phyloP scores from a whole-genome alignment of 164 flowering plant genomes.

The Stephania japonica region DNA sequence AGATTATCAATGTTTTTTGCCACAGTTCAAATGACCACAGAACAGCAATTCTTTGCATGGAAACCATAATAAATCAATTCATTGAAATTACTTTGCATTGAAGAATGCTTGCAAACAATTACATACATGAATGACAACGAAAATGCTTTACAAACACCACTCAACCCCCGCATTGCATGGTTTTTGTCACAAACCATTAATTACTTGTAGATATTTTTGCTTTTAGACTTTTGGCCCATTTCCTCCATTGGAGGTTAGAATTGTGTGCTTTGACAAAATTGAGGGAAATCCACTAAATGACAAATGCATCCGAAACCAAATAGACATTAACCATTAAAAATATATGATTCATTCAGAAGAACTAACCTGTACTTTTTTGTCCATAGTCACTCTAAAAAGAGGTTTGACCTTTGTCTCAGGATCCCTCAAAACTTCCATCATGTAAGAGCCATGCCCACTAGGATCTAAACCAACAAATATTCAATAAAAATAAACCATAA shows the following conservation, averaged over 20 bases:
- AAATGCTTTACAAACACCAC: not conserved
- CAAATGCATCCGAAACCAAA: not conserved
- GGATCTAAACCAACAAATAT: slow-evolving; percentile 38
- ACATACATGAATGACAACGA: not conserved
- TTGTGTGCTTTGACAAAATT: no score
- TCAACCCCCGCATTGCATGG: not conserved
- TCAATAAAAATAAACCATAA: not conserved
- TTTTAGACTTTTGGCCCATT: not conserved
- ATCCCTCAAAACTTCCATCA: slow-evolving; percentile 78
- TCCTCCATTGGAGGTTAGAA: no score
- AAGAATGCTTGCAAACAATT: not conserved
- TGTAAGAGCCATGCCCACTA: slow-evolving; percentile 32
- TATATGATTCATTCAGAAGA: slow-evolving; percentile 3
- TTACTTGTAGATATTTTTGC: not conserved
- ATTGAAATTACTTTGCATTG: not conserved
- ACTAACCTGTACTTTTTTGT: slow-evolving; percentile 62
- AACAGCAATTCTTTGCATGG: not conserved
- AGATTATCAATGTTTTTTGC: not conserved
- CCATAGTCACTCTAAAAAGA: slow-evolving; percentile 65
- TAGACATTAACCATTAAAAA: not conserved
- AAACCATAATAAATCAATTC: not conserved
- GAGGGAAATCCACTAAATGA: not conserved
- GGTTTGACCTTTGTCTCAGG: slow-evolving; percentile 49
- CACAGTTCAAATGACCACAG: no score
- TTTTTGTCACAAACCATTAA: not conserved